Conservation (phyloP, 305 asterid species). For the Lippia alba region DNA sequence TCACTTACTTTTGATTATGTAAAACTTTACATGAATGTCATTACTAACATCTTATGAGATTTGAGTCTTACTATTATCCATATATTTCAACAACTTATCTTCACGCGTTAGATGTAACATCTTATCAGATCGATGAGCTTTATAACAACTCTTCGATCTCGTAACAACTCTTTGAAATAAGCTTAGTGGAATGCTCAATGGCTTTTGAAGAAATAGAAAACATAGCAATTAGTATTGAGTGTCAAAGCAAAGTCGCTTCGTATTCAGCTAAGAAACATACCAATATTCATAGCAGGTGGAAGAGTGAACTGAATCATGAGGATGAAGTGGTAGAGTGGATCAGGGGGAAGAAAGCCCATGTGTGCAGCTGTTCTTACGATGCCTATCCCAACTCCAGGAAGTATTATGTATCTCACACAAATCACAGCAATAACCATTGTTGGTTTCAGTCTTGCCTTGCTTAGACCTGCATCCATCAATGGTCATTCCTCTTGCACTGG, state of each 20-base stretch:
- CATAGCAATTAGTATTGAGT: neutral
- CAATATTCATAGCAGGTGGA: constrained; percentile 92
- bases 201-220: no score
- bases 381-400: constrained; percentile 71
- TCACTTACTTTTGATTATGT: no score
- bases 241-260: neutral
- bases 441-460: constrained; percentile 56
- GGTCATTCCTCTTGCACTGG: no score
- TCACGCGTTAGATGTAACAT: no score
- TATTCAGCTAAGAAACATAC: constrained; percentile 34
- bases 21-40: no score
- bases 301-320: constrained; percentile 78
- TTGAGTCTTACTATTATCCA: no score
- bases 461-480: constrained; percentile 55
- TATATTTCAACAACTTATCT: no score
- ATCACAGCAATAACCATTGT: constrained; percentile 52
- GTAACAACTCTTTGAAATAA: no score
- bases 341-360: constrained; percentile 75
- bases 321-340: constrained; percentile 82
- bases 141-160: no score
- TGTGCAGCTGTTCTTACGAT: constrained; percentile 61
- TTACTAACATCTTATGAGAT: no score
- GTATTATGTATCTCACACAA: constrained; percentile 60
- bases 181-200: no score
- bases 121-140: no score